Conservation (phyloP, 257 asterid species). For the Buddleja alternifolia region DNA sequence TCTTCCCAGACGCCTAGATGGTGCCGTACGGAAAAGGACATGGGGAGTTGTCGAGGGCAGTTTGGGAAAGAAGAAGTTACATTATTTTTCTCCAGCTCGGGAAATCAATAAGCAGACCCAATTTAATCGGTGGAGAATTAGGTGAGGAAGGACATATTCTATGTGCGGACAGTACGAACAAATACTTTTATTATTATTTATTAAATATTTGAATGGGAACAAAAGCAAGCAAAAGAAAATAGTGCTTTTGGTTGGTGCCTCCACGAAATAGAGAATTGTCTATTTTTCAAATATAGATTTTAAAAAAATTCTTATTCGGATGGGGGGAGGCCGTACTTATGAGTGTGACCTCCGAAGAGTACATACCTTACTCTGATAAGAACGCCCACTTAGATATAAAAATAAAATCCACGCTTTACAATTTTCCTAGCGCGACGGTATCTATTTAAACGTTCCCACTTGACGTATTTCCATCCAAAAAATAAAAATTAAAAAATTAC, state of each 20-base stretch:
- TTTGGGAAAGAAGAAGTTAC: constrained; percentile 34
- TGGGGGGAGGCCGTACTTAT: constrained; percentile 86
- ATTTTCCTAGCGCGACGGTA: too few species aligned
- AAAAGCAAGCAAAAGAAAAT: neutral
- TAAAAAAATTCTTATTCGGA: too few species aligned
- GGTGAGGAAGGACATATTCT: constrained; percentile 80
- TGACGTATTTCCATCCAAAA: too few species aligned
- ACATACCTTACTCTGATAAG: constrained; percentile 57
- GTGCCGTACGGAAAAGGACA: constrained; percentile 70
- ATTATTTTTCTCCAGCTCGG: neutral
- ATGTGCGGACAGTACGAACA: constrained; percentile 72
- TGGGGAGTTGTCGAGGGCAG: constrained; percentile 44
- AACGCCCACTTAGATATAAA: constrained; percentile 33
- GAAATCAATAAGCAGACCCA: constrained; percentile 36
- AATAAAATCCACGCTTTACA: too few species aligned
- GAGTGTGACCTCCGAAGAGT: constrained; percentile 21
- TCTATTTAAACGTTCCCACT: too few species aligned
- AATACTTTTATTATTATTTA: neutral
- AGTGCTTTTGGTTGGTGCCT: too few species aligned
- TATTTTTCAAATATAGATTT: too few species aligned
- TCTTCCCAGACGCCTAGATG: neutral
- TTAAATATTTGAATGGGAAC: neutral
- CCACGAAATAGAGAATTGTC: too few species aligned
- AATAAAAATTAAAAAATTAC: too few species aligned
- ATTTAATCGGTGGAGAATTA: constrained; percentile 76